phyloP scores from a whole-genome alignment of 352 stramenopile genomes.

The Phytophthora citrophthora region DNA sequence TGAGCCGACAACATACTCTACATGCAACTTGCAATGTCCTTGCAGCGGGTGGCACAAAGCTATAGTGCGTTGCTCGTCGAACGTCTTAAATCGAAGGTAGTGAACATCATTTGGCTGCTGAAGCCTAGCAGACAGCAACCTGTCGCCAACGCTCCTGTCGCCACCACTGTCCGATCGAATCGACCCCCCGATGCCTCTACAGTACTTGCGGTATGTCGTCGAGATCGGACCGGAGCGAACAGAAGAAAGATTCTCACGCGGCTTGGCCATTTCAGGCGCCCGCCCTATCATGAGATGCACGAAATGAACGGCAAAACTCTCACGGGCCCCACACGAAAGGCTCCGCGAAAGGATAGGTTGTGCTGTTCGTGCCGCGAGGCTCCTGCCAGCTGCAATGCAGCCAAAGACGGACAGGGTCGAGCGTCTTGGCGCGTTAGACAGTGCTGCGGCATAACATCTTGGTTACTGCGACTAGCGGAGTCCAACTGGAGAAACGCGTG shows the following conservation, averaged over 20 bases:
- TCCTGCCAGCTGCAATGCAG: constrained; percentile 10
- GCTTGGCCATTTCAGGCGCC: constrained; percentile 6
- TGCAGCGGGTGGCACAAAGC: too few species aligned
- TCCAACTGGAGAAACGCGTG: constrained; percentile 13
- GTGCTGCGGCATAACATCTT: constrained; percentile 12
- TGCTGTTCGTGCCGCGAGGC: constrained; percentile 28
- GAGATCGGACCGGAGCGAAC: constrained; percentile 14
- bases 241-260: constrained; percentile 10
- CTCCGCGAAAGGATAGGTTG: constrained; percentile 22
- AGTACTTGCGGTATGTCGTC: background rate
- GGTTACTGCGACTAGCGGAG: constrained; percentile 17
- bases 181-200: background rate
- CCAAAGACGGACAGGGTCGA: constrained; percentile 23
- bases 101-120: too few species aligned
- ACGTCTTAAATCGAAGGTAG: too few species aligned
- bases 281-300: constrained; percentile 36
- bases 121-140: background rate
- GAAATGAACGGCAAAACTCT: constrained; percentile 17
- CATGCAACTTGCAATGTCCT: too few species aligned
- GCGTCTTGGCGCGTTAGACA: constrained; percentile 17
- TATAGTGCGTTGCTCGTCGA: too few species aligned
- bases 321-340: constrained; percentile 2
- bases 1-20: background rate
- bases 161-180: background rate
- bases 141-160: background rate